A percentile compares a stretch with the other conserved stretches of the same genome.
These are phyloP conservation scores for Hortiboletus flavorubellus DNA, from an alignment of 768 basidiomycete genomes.

Conservation along the genomic window DNA sequence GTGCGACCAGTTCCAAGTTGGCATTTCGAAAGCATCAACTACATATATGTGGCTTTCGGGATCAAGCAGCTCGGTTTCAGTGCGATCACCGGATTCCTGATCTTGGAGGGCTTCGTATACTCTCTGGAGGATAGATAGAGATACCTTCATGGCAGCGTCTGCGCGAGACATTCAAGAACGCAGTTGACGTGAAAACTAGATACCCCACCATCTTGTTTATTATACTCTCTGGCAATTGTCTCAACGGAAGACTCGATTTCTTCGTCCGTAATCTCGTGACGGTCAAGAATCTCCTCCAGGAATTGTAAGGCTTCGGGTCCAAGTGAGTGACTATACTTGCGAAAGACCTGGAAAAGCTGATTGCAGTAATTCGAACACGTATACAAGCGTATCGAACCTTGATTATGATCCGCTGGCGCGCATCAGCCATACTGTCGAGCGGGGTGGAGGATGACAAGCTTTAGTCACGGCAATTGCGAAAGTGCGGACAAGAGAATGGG, in stretches of 20 bases:
- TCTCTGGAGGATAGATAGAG: constrained; percentile 58
- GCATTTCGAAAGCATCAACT: constrained; percentile 94
- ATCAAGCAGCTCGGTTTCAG: constrained; percentile 66
- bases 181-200: neutral
- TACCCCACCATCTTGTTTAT: constrained; percentile 76
- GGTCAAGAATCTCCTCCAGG: constrained; percentile 65
- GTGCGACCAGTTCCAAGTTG: constrained; percentile 85
- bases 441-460: neutral
- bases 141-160: constrained; percentile 86
- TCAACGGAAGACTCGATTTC: constrained; percentile 76
- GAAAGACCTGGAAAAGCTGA: constrained; percentile 56
- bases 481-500: too few relatives aligned
- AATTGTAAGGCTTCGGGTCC: constrained; percentile 74
- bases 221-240: constrained; percentile 80
- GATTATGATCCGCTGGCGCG: constrained; percentile 41
- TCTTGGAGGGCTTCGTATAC: constrained; percentile 76
- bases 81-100: constrained; percentile 44
- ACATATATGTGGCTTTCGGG: constrained; percentile 79
- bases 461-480: too few relatives aligned
- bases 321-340: constrained; percentile 85
- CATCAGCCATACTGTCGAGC: constrained; percentile 32
- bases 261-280: constrained; percentile 66
- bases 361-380: neutral
- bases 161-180: constrained; percentile 1
- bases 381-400: constrained; percentile 32